Base-by-base conservation (phyloP, 768 basidiomycete genomes). In the Boletus pseudo-olivaceus region DNA sequence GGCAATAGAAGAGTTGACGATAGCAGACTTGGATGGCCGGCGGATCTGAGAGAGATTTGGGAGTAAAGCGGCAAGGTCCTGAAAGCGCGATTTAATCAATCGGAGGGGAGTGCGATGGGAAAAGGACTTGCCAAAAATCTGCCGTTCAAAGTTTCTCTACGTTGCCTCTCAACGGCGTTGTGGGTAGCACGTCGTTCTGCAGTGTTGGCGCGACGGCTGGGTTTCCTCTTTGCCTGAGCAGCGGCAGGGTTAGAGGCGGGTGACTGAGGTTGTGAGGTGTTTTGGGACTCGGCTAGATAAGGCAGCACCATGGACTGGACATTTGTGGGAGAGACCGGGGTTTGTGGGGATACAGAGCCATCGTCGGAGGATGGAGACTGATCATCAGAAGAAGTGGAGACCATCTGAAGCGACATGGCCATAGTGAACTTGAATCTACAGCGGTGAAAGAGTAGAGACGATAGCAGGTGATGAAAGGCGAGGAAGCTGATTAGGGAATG, bases 141-240 rank as follows among this genome's bases (percentile, higher is more conserved):
- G 49, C 88, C 83, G 68, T 98, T 99, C 48, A 98, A 76, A 42
- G 90, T 94, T 76, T 98, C 96, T 47, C 96, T 78, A 45, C 96
- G 82, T 66, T 90, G 88, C 47, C 97, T 81, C 76, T 98, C 97
- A 54, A 98, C 93, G 32, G 97, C 96, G 69, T 98, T 99, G 75
- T 99, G 96, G 20, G 91, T 94, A 4, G 93, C 93, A 34, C 96
- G 78, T 72, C 95, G 90, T 71, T 98, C 96, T 48, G 94, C 95
- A 49, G 95, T 98, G 74, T 98, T 98, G 49, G 93, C 94, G 32
- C 94, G 84, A 58, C 93, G 81, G 65, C 82, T 83, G 51, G 91
- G 84, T 71, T 96, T 96, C 70, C 89, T 83, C 68, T 89, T 91
- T 54, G 75, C 67, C 56, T 81, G 79, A n/a, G 72, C 58, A 49